Evolutionary conservation across 306 rosid genomes (phyloP), one percentile per base, ranked within the genome.

Genomic region (Morella rubra): DNA sequence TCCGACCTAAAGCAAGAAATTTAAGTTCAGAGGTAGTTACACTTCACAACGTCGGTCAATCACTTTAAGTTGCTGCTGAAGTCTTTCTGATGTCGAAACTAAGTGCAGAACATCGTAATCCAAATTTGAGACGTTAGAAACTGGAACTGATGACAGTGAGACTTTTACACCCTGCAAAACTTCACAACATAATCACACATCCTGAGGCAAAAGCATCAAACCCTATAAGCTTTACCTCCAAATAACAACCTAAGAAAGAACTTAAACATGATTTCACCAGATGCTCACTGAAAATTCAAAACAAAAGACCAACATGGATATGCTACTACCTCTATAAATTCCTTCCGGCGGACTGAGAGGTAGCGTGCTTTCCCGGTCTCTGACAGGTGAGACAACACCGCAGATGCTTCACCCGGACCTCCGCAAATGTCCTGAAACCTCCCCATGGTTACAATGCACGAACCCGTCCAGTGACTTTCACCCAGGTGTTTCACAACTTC

Each of bases 131-230:
- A 85, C 58, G 41, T 84, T 45, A 54, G 91, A 81, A 82, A 88
- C 83, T 59, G 87, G 77, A 22, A 87, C 85, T 22, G 79, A 79
- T 22, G 96, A 86, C 65, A 90, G 86, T 54, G 90, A 90, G 75
- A 94, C 46, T 86, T 89, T 94, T 60, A 94, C 87, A 53, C 97
- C 98, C 98, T 94, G 86, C 11, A 76, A 84, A 74, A 42, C 1
- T 12, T 24, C 32, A 24, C 62, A 79, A 11, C 15, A 78, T 11
- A n/a, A 1, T 20, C 18, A 22, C 20, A 42, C 18, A 42, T 27
- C 22, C 54, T 13, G 51, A 83, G 64, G 71, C 66, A 71, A 76
- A 59, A 71, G 69, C 7, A 3, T 15, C 5, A 40, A 64, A 40
- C 16, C 0, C 49, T 19, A 64, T 61, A 14, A 2, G 45, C 68